Conservation (phyloP, 345 rosid species). For the Adansonia digitata region DNA sequence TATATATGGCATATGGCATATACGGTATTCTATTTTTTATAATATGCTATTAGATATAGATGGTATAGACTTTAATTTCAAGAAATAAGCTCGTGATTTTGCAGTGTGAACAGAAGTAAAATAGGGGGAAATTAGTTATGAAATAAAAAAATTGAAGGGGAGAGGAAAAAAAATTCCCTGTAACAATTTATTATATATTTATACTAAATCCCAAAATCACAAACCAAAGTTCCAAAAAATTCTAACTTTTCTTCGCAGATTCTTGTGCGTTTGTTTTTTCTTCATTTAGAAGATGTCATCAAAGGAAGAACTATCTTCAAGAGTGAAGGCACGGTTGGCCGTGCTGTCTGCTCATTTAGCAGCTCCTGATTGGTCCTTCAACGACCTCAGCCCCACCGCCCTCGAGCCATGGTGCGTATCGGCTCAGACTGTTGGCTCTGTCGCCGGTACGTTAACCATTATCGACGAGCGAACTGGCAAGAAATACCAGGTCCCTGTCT, state of each 20-base stretch:
- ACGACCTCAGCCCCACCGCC: slow-evolving; percentile 7
- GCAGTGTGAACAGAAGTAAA: no score
- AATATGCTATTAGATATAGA: no score
- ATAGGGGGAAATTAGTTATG: no score
- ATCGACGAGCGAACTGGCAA: slow-evolving; percentile 77
- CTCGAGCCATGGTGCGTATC: slow-evolving; percentile 51
- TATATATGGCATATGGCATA: no score
- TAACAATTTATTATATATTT: neutral
- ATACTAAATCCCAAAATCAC: no score
- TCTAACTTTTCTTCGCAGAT: neutral
- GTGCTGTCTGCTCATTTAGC: slow-evolving; percentile 64
- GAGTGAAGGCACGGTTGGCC: slow-evolving; percentile 54
- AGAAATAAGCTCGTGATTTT: no score
- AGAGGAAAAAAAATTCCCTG: no score
- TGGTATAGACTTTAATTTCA: no score
- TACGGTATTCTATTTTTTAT: no score
- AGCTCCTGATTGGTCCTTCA: slow-evolving; percentile 1
- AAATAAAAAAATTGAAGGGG: no score
- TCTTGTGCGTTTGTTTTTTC: neutral
- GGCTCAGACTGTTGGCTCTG: slow-evolving; percentile 34
- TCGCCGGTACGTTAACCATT: slow-evolving; percentile 50
- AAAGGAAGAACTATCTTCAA: slow-evolving; percentile 26
- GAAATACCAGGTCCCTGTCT: slow-evolving; percentile 51
- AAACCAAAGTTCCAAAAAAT: no score
- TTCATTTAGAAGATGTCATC: slow-evolving; percentile 12